Evolutionary conservation across 2,329 filamentous ascomycete genomes (phyloP).

Genomic region (Ceratocystiopsis sp.): DNA sequence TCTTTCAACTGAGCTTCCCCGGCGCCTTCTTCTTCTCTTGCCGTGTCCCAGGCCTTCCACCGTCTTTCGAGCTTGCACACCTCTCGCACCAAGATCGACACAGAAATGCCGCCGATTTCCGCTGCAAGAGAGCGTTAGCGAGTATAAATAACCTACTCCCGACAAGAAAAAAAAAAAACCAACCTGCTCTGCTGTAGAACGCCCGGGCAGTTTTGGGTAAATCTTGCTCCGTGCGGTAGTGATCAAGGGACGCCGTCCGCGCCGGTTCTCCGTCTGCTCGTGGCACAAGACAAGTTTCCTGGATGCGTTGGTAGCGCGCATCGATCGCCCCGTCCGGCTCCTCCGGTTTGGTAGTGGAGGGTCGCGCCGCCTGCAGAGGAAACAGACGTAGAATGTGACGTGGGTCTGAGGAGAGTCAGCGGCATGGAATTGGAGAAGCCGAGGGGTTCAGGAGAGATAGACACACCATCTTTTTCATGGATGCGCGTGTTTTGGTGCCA

Average conservation of each 20-base stretch:
- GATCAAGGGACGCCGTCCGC: constrained; percentile 9
- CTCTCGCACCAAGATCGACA: constrained; percentile 18
- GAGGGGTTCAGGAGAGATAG: not conserved
- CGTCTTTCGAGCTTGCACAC: constrained; percentile 21
- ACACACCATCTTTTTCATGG: constrained; percentile 7
- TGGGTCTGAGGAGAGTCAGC: not conserved
- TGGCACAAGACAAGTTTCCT: constrained; percentile 3
- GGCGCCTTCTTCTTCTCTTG: not conserved
- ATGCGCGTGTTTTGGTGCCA: constrained; percentile 55
- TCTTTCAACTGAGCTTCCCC: not conserved
- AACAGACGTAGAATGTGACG: constrained; percentile 6
- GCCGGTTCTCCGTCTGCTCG: not conserved
- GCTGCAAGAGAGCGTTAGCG: not conserved
- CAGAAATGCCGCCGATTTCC: constrained; percentile 18
- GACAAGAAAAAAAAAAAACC: not conserved
- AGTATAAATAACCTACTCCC: constrained; percentile 16
- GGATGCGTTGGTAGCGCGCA: constrained; percentile 1
- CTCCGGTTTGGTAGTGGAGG: constrained; percentile 4
- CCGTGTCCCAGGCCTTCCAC: constrained; percentile 17
- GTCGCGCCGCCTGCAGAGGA: not conserved
- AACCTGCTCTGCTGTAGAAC: constrained; percentile 26
- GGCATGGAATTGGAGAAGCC: too few relatives aligned
- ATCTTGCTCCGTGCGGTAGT: constrained; percentile 23
- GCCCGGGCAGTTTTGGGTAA: constrained; percentile 22
- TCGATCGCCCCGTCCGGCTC: constrained; percentile 6